A percentile compares a stretch with the other conserved stretches of the same genome.
Evolutionary conservation across 768 basidiomycete species (phyloP).

Genomic region (Russula lepida): DNA sequence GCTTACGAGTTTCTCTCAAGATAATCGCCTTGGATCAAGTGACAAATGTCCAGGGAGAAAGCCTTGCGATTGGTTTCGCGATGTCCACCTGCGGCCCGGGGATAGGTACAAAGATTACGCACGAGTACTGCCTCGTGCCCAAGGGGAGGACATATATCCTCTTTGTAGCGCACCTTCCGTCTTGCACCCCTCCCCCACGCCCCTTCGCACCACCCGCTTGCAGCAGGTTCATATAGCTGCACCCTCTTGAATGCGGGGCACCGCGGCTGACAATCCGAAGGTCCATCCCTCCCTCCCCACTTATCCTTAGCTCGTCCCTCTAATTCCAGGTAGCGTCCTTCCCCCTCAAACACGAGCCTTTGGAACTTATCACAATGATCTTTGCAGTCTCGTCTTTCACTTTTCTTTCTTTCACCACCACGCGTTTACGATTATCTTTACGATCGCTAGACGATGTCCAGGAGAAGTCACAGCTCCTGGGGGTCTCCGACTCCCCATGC

Average conservation of each 20-base stretch:
- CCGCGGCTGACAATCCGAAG: slow-evolving; percentile 16
- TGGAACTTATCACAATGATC: neutral
- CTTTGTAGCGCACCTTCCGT: neutral
- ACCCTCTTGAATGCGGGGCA: slow-evolving; percentile 14
- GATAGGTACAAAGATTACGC: slow-evolving; percentile 16
- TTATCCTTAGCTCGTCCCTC: neutral
- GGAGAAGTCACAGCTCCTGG: neutral
- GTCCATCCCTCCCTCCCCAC: neutral
- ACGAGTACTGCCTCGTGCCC: slow-evolving; percentile 19
- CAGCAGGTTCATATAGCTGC: slow-evolving; percentile 21
- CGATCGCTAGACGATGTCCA: slow-evolving; percentile 14
- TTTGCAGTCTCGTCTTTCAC: neutral
- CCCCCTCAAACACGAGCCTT: neutral
- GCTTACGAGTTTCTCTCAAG: neutral
- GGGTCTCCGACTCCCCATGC: slow-evolving; percentile 3
- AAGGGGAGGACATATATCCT: slow-evolving; percentile 20
- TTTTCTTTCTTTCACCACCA: neutral
- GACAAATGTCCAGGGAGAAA: slow-evolving; percentile 18
- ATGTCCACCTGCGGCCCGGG: slow-evolving; percentile 7
- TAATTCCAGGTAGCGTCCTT: slow-evolving; percentile 4
- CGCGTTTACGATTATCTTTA: slow-evolving; percentile 9
- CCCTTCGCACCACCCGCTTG: slow-evolving; percentile 6
- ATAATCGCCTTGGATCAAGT: slow-evolving; percentile 15
- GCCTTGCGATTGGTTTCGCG: slow-evolving; percentile 10
- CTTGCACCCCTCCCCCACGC: slow-evolving; percentile 9